Evolutionary conservation across 2,329 filamentous ascomycete species (phyloP), one percentile per base, ranked within the genome.

Genomic region (Sporothrix pseudoabietina): DNA sequence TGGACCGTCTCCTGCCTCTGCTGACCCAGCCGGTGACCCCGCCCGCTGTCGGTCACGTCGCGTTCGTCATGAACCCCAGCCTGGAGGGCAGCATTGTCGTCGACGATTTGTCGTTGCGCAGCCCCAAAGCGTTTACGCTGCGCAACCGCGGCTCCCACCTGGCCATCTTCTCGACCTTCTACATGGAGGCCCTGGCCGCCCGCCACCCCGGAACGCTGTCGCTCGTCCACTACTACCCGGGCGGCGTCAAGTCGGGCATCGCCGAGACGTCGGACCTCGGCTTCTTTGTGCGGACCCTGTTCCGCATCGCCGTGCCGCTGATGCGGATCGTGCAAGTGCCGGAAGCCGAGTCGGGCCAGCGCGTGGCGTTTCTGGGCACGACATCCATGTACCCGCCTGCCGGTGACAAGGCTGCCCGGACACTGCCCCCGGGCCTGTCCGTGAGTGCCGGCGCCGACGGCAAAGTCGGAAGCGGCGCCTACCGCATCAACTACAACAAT

Each of bases 1-100:
- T 79, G 35, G 76, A 73, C 8, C 80, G 80, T 54, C 77, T 82
- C 5, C 72, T 82, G 5, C 80, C 81, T 0, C 77, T 81, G 0
- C 77, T 82, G 6, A 75, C 72, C 1, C 59, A 26, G 19, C 5
- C 30, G 10, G 32, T 35, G 8, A 59, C 73, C 1, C 77, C 78
- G 7, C 19, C 22, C n/a, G 47, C 47, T 59, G 71, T 49, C 1
- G 71, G 69, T 9, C 69, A 75, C 4, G 78, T 82, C 9, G 77
- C 82, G 3, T 76, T 73, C 26, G 76, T 83, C 12, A 75, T 81
- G 8, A 79, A 80, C 49, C 72, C 74, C n/a, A n/a, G 30, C 3
- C 54, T 74, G 8, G 74, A 75, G 44, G 68, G 70, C 44, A 10
- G 26, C 30, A 6, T 73, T 9, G 30, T 52, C n/a, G 44, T n/a